These are phyloP conservation scores for Cryptosporidium meleagridis DNA, from an alignment of 169 alveolate species.

Conservation along the genomic window DNA sequence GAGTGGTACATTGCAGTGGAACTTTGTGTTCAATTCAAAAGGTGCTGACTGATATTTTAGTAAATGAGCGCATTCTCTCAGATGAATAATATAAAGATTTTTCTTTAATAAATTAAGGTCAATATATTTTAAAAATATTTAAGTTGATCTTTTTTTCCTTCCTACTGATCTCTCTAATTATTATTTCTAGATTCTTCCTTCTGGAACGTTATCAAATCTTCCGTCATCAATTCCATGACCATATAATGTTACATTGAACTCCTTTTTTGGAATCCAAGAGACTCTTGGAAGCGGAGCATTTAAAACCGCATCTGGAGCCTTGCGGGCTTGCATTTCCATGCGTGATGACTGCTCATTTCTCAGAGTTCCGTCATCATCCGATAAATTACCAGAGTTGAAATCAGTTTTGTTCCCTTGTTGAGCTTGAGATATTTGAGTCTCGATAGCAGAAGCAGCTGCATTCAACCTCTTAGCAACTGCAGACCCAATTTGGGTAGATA, in stretches of 20 bases:
- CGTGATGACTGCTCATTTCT: constrained; percentile 26
- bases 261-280: constrained; percentile 75
- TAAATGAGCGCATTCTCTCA: constrained; percentile 24
- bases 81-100: neutral
- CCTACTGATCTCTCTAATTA: neutral
- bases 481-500: constrained; percentile 56
- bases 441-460: constrained; percentile 47
- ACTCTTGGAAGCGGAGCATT: constrained; percentile 54
- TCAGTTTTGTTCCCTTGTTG: neutral
- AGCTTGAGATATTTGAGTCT: constrained; percentile 9
- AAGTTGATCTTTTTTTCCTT: neutral
- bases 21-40: constrained; percentile 61
- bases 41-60: constrained; percentile 17
- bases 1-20: constrained; percentile 56
- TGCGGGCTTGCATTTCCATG: neutral
- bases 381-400: neutral
- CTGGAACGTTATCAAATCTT: constrained; percentile 65
- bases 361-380: neutral
- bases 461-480: constrained; percentile 50
- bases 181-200: neutral
- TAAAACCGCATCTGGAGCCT: constrained; percentile 57
- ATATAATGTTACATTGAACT: constrained; percentile 45
- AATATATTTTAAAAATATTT: constrained; percentile 1
- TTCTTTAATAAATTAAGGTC: neutral
- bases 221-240: constrained; percentile 73